These are phyloP conservation scores for Excoecaria cochinchinensis DNA, from an alignment of 345 rosid species.

Conservation along the genomic window DNA sequence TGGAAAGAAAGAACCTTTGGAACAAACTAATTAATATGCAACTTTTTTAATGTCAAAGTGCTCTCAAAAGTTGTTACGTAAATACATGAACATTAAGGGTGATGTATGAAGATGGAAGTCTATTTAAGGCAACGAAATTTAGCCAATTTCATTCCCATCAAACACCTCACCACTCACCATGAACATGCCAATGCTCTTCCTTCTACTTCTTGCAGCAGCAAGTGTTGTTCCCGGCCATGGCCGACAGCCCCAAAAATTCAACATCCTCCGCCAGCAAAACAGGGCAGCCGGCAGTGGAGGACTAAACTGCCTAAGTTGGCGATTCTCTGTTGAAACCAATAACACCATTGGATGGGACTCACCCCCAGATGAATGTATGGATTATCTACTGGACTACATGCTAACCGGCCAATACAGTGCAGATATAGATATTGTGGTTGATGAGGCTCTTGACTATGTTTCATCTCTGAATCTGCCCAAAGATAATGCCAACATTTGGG, in stretches of 20 bases:
- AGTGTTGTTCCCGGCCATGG: neutral
- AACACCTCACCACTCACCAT: neutral
- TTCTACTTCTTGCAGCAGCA: neutral
- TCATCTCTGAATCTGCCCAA: slow-evolving; percentile 29
- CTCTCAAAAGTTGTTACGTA: neutral
- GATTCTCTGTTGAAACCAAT: slow-evolving; percentile 53
- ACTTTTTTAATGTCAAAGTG: too few species aligned
- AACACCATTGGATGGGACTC: slow-evolving; percentile 42
- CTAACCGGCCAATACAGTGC: slow-evolving; percentile 42
- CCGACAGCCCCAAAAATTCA: too few species aligned
- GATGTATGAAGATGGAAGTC: neutral
- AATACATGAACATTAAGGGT: neutral
- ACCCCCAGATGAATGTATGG: slow-evolving; percentile 40
- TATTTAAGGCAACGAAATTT: neutral
- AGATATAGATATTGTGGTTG: slow-evolving; percentile 42
- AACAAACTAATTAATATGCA: too few species aligned
- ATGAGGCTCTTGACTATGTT: slow-evolving; percentile 41
- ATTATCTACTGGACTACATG: slow-evolving; percentile 40
- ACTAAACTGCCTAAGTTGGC: slow-evolving; percentile 53
- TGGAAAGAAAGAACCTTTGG: too few species aligned
- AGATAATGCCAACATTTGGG: slow-evolving; percentile 43
- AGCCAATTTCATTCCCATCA: neutral
- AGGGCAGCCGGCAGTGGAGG: neutral
- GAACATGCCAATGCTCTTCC: neutral
- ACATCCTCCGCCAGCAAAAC: neutral